Evolutionary conservation across 768 basidiomycete species (phyloP).

Genomic region (Clitopilus hobsonii): DNA sequence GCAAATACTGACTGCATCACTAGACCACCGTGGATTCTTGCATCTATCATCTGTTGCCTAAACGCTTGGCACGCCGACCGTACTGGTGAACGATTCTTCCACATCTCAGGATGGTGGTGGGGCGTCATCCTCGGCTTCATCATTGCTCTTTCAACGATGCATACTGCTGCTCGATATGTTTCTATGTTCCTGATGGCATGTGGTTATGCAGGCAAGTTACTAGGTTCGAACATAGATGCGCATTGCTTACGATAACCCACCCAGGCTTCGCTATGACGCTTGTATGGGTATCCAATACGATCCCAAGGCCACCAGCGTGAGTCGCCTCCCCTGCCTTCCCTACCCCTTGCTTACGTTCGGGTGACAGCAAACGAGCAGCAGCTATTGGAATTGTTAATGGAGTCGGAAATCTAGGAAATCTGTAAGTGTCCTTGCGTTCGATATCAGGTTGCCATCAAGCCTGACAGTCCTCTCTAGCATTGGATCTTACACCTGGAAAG

Average conservation of each 20-base stretch:
- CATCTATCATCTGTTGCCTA: conserved; percentile 42
- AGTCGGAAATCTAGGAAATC: conserved; percentile 46
- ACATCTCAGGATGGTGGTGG: conserved; percentile 55
- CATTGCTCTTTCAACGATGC: conserved; percentile 51
- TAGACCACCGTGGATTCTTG: conserved; percentile 61
- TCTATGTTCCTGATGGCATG: conserved; percentile 60
- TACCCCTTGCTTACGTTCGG: background rate
- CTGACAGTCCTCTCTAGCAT: conserved; percentile 30
- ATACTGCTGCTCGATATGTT: conserved; percentile 49
- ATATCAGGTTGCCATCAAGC: no score
- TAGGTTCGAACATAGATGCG: background rate
- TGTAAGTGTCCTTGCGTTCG: conserved; percentile 33
- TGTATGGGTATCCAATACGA: conserved; percentile 60
- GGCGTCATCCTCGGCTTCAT: conserved; percentile 56
- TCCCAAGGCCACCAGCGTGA: conserved; percentile 58
- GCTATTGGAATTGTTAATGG: conserved; percentile 64
- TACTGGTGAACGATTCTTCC: conserved; percentile 64
- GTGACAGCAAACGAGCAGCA: conserved; percentile 41
- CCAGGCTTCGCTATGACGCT: conserved; percentile 41
- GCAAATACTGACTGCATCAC: background rate
- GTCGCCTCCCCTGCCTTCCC: background rate
- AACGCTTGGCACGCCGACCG: conserved; percentile 55
- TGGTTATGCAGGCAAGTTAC: conserved; percentile 36
- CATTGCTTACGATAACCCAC: background rate
- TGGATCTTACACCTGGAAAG: conserved; percentile 59